Evolutionary conservation across 345 rosid species (phyloP).

Genomic region (Angophora floribunda): DNA sequence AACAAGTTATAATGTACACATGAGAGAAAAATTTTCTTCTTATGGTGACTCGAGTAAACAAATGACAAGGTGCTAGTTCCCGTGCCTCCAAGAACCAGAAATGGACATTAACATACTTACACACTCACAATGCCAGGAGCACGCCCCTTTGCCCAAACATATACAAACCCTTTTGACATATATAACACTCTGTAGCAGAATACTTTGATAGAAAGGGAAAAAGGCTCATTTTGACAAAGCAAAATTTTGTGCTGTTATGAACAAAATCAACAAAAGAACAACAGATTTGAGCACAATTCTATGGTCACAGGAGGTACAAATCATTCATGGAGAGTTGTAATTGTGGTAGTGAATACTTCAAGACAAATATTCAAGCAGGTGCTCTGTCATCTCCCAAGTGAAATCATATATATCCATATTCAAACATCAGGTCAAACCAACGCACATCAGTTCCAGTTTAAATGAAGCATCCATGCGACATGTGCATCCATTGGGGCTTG

Average conservation of each 20-base stretch:
- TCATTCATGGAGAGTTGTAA: neutral
- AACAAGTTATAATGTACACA: neutral
- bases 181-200: neutral
- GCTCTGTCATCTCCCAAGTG: neutral
- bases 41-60: neutral
- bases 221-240: neutral
- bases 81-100: neutral
- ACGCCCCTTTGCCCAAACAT: neutral
- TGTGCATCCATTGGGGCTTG: neutral
- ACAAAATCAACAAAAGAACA: neutral
- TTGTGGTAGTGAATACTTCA: neutral
- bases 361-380: neutral
- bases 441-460: neutral
- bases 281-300: neutral
- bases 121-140: neutral
- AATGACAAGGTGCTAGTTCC: neutral
- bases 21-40: neutral
- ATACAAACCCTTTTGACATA: neutral
- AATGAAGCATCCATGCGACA: neutral
- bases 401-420: neutral
- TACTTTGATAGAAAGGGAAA: neutral
- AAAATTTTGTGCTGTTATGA: neutral
- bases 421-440: neutral
- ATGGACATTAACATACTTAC: neutral
- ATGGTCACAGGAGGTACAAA: neutral